Evolutionary conservation across 2,329 filamentous ascomycete species (phyloP).

Genomic region (Fusarium avenaceum): DNA sequence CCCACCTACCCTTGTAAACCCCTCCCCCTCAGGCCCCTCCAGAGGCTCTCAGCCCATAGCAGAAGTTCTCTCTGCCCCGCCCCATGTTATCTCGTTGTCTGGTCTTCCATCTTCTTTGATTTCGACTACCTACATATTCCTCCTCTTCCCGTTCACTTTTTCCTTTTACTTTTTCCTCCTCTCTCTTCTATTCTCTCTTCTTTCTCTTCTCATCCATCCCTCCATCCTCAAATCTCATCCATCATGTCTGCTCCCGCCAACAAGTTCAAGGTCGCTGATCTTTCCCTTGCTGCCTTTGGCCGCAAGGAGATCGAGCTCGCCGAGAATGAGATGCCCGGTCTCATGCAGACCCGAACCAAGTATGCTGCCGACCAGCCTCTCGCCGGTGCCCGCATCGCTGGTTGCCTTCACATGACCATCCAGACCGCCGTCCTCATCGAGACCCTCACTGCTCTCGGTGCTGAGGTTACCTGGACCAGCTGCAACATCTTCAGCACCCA

Average conservation of each 20-base stretch:
- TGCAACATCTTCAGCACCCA: constrained; percentile 99
- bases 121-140: constrained; percentile 38
- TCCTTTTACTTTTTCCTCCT: constrained; percentile 34
- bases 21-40: constrained; percentile 40
- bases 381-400: constrained; percentile 93
- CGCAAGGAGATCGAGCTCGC: constrained; percentile 99
- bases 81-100: constrained; percentile 44
- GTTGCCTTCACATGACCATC: constrained; percentile 99
- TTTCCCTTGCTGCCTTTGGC: constrained; percentile 97
- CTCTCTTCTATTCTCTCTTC: constrained; percentile 44
- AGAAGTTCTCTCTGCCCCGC: constrained; percentile 38
- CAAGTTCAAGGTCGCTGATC: constrained; percentile 99
- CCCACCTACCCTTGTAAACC: constrained; percentile 32
- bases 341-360: constrained; percentile 94
- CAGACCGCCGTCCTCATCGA: constrained; percentile 99
- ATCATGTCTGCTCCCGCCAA: constrained; percentile 82
- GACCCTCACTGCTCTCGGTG: constrained; percentile 93
- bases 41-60: constrained; percentile 28
- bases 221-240: constrained; percentile 43
- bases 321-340: constrained; percentile 96
- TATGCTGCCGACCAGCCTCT: constrained; percentile 95
- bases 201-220: constrained; percentile 43
- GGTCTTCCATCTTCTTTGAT: constrained; percentile 32
- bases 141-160: constrained; percentile 39
- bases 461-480: constrained; percentile 98